Conservation (phyloP, 2,329 filamentous ascomycete species). For the Trichophyton benhamiae region DNA sequence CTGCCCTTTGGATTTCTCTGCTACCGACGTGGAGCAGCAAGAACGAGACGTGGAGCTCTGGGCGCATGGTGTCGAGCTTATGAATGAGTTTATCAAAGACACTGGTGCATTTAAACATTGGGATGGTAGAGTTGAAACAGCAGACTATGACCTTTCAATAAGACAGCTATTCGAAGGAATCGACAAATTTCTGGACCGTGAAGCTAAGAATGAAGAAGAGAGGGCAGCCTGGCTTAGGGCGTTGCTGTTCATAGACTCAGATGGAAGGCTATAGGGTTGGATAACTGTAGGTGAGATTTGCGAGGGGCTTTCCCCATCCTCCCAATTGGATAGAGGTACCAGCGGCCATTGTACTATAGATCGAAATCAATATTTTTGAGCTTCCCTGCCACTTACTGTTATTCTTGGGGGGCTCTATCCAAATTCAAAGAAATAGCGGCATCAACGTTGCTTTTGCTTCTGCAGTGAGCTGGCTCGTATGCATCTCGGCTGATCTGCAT, state of each 20-base stretch:
- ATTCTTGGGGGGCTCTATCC: not conserved
- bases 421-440: not conserved
- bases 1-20: constrained; percentile 16
- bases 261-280: not conserved
- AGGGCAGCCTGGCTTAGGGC: constrained; percentile 15
- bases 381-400: not conserved
- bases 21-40: constrained; percentile 13
- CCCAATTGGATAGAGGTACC: no score
- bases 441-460: not conserved
- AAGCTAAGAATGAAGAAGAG: constrained; percentile 17
- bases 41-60: constrained; percentile 17
- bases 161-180: constrained; percentile 17
- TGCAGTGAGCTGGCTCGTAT: not conserved
- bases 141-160: constrained; percentile 15
- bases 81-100: constrained; percentile 16
- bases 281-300: no score
- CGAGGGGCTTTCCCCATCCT: no score
- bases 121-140: constrained; percentile 10
- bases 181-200: constrained; percentile 16
- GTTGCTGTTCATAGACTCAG: constrained; percentile 13
- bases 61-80: constrained; percentile 18
- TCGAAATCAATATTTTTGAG: no score
- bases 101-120: constrained; percentile 19
- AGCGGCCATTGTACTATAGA: no score
- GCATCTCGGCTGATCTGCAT: not conserved